Conservation (phyloP, 768 basidiomycete species). For the Xanthoconium purpureum region DNA sequence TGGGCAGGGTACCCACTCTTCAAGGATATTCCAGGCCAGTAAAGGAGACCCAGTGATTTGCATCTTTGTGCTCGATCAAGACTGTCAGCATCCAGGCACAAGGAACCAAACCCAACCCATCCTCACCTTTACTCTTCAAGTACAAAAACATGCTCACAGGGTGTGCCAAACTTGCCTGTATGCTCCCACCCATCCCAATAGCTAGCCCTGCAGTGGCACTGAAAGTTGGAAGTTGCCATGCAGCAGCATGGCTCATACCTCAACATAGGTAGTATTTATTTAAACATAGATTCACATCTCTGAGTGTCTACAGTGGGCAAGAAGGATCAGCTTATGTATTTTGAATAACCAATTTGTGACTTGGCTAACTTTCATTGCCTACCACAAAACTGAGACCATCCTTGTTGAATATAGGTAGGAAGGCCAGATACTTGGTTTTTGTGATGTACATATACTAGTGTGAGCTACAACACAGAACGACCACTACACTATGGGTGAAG, state of each 20-base stretch:
- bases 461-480: slow-evolving; percentile 19
- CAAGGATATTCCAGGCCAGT: slow-evolving; percentile 85
- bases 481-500: slow-evolving; percentile 63
- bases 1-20: slow-evolving; percentile 96
- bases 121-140: slow-evolving; percentile 81
- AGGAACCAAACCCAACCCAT: background rate
- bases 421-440: slow-evolving; percentile 17
- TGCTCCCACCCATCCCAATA: slow-evolving; percentile 89
- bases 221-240: no score
- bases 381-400: no score
- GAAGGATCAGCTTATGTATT: no score
- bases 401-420: no score
- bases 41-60: slow-evolving; percentile 87
- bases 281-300: no score
- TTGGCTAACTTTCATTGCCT: no score
- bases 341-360: no score
- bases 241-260: no score
- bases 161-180: slow-evolving; percentile 83
- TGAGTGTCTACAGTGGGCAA: no score
- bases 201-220: slow-evolving; percentile 87
- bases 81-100: slow-evolving; percentile 29
- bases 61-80: slow-evolving; percentile 92
- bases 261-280: no score
- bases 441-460: slow-evolving; percentile 35
- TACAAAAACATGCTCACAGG: slow-evolving; percentile 98